phyloP scores from a whole-genome alignment of 1,284 basidiomycete genomes.

The Sporisorium iseilematis-ciliati region DNA sequence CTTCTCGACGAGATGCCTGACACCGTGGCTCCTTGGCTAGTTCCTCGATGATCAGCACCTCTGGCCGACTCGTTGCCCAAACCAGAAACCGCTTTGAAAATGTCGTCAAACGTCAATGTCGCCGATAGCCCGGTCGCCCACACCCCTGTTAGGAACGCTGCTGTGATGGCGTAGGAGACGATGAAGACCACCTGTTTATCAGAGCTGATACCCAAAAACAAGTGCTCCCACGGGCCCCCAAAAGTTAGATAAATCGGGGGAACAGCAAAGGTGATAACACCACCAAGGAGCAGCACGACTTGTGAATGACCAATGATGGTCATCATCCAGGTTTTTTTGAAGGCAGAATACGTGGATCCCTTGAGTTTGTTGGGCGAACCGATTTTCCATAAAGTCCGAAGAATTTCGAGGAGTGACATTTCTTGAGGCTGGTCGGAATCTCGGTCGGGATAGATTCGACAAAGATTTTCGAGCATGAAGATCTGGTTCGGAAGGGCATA shows the following conservation, averaged over 20 bases:
- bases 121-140: conserved; percentile 13
- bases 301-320: conserved; percentile 17
- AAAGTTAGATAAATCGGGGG: conserved; percentile 6
- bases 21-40: too few relatives aligned
- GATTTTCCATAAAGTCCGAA: conserved; percentile 10
- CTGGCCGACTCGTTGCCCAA: background rate
- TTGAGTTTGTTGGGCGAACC: conserved; percentile 9
- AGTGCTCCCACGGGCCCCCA: too few relatives aligned
- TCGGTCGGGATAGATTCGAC: conserved; percentile 18
- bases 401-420: background rate
- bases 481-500: conserved; percentile 28
- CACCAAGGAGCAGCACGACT: conserved; percentile 1
- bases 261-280: background rate
- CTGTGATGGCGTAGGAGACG: conserved; percentile 15
- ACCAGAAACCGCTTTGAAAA: conserved; percentile 21
- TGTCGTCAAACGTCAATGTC: conserved; percentile 21
- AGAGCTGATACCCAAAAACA: too few relatives aligned
- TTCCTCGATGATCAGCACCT: too few relatives aligned
- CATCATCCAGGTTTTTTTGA: conserved; percentile 35
- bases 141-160: conserved; percentile 5
- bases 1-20: background rate
- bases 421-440: background rate
- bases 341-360: conserved; percentile 12
- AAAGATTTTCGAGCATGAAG: conserved; percentile 20
- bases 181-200: conserved; percentile 19